These are phyloP conservation scores for Neurospora tetraspora DNA, from an alignment of 495 filamentous ascomycete genomes.

Conservation along the genomic window DNA sequence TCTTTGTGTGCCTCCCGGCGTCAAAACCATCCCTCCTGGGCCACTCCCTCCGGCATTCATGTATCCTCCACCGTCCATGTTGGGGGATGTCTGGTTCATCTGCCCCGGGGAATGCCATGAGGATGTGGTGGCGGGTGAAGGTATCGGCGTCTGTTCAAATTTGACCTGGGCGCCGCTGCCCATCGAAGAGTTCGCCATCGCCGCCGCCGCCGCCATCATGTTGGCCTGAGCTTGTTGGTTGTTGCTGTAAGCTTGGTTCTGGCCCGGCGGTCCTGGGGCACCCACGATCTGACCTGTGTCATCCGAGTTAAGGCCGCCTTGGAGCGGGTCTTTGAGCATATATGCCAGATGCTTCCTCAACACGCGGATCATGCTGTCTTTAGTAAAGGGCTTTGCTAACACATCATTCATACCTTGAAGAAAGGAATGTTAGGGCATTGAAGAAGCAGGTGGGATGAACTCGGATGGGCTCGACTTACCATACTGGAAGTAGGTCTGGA, in stretches of 20 bases:
- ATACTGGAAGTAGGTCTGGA: slow-evolving; percentile 93
- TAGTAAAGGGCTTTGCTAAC: slow-evolving; percentile 92
- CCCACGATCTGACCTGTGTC: slow-evolving; percentile 9
- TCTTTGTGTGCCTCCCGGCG: slow-evolving; percentile 31
- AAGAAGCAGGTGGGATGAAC: neutral
- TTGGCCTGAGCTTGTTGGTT: neutral
- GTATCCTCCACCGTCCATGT: slow-evolving; percentile 31
- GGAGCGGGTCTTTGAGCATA: slow-evolving; percentile 44
- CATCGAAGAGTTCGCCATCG: slow-evolving; percentile 10
- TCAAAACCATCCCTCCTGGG: slow-evolving; percentile 32
- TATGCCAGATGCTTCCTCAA: slow-evolving; percentile 81
- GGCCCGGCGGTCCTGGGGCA: slow-evolving; percentile 13
- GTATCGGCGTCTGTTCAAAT: slow-evolving; percentile 72
- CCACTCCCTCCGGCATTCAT: slow-evolving; percentile 27
- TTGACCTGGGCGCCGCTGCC: slow-evolving; percentile 49
- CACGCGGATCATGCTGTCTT: slow-evolving; percentile 84
- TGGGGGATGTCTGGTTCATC: slow-evolving; percentile 54
- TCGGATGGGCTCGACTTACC: slow-evolving; percentile 47
- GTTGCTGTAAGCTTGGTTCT: slow-evolving; percentile 24
- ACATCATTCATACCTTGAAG: slow-evolving; percentile 94
- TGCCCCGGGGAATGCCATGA: slow-evolving; percentile 69
- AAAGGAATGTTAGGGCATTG: slow-evolving; percentile 10
- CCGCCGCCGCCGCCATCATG: neutral
- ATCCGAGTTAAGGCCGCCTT: slow-evolving; percentile 4
- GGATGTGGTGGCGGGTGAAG: slow-evolving; percentile 59